phyloP scores from a whole-genome alignment of 2,329 filamentous ascomycete genomes.

The Botryosphaeria dothidea region DNA sequence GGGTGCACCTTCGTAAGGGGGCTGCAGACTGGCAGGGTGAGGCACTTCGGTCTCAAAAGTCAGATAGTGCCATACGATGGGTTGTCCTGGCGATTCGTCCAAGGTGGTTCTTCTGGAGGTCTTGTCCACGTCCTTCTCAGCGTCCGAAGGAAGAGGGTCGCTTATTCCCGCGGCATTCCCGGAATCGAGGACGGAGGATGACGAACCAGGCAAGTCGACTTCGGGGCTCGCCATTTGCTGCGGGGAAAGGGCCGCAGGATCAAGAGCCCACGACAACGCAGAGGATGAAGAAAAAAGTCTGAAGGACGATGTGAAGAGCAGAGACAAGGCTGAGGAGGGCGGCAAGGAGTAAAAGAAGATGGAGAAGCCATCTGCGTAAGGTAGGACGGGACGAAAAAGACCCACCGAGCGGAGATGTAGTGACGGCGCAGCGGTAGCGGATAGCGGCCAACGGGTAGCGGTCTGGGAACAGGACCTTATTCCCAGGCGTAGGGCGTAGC shows the following conservation, averaged over 20 bases:
- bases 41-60: conserved; percentile 63
- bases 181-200: conserved; percentile 21
- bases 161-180: conserved; percentile 20
- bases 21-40: conserved; percentile 40
- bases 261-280: conserved; percentile 17
- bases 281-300: conserved; percentile 8
- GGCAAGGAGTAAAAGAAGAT: not conserved
- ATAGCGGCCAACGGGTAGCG: conserved; percentile 13
- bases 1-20: conserved; percentile 32
- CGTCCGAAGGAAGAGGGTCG: not conserved
- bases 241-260: conserved; percentile 2
- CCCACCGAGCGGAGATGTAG: conserved; percentile 15
- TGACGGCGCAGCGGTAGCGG: conserved; percentile 2
- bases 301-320: not conserved
- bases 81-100: not conserved
- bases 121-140: conserved; percentile 7
- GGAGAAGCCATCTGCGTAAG: conserved; percentile 1
- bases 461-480: conserved; percentile 12
- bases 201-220: conserved; percentile 32
- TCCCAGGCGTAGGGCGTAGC: conserved; percentile 5
- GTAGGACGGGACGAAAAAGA: conserved; percentile 16
- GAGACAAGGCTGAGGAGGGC: not conserved
- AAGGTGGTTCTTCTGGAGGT: not conserved
- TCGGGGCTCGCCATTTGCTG: conserved; percentile 40
- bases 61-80: conserved; percentile 60